Conservation (phyloP, 2,329 filamentous ascomycete genomes). For the Colletotrichum tropicicola region DNA sequence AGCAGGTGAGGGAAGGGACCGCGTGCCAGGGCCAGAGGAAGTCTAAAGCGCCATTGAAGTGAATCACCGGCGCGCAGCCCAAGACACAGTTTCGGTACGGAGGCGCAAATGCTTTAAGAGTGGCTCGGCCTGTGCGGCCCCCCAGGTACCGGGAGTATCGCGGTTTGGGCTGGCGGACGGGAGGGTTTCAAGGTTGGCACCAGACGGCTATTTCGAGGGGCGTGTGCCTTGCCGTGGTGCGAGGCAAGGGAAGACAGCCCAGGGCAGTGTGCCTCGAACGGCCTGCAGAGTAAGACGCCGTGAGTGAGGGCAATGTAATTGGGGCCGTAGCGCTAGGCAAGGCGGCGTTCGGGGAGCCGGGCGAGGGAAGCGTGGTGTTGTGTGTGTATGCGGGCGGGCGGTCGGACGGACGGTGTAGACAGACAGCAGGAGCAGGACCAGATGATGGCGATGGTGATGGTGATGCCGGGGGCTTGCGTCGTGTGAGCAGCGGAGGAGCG, state of each 20-base stretch:
- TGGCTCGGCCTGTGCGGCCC: constrained; percentile 27
- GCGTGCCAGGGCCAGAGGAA: constrained; percentile 24
- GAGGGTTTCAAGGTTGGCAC: constrained; percentile 25
- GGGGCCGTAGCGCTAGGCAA: constrained; percentile 23
- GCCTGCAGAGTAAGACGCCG: neutral
- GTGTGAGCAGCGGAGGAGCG: constrained; percentile 3
- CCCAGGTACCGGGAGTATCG: constrained; percentile 23
- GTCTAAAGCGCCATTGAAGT: constrained; percentile 29
- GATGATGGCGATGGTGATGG: constrained; percentile 18
- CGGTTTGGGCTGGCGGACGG: constrained; percentile 18
- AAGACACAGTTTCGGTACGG: constrained; percentile 29
- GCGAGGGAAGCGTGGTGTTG: neutral
- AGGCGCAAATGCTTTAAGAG: constrained; percentile 27
- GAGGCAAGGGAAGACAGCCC: neutral
- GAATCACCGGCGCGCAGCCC: constrained; percentile 25
- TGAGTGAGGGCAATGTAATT: neutral
- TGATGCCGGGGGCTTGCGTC: constrained; percentile 18
- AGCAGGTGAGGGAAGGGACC: constrained; percentile 2
- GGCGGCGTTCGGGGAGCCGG: constrained; percentile 14
- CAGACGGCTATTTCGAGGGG: constrained; percentile 11
- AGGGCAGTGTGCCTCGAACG: no score
- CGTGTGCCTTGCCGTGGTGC: neutral
- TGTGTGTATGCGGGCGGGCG: constrained; percentile 11
- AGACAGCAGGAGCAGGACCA: neutral
- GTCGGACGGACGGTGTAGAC: constrained; percentile 12